phyloP scores from a whole-genome alignment of 2,329 filamentous ascomycete species.

The Colletotrichum magnum region DNA sequence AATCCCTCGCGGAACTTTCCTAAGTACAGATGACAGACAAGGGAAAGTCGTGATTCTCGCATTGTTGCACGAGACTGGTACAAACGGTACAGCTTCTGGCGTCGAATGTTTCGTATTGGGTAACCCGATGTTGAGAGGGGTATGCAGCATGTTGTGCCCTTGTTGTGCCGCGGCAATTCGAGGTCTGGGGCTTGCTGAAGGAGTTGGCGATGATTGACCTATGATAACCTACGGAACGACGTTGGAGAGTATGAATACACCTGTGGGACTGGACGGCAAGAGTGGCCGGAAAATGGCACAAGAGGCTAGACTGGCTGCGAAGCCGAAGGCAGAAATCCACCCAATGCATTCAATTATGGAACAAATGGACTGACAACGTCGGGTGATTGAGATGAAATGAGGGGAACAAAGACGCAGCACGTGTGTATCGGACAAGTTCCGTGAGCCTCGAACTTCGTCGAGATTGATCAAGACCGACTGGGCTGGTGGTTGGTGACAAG shows the following conservation, averaged over 20 bases:
- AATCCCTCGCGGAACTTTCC: constrained; percentile 63
- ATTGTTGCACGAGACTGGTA: constrained; percentile 14
- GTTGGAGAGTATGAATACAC: constrained; percentile 5
- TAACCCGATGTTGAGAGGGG: constrained; percentile 2
- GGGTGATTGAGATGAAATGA: constrained; percentile 10
- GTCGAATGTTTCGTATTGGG: constrained; percentile 1
- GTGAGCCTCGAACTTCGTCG: constrained; percentile 4
- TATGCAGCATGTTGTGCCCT: neutral
- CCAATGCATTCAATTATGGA: constrained; percentile 28
- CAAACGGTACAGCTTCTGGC: constrained; percentile 28
- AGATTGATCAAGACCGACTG: neutral
- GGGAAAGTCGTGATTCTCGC: neutral
- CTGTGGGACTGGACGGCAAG: neutral
- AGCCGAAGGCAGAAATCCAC: constrained; percentile 36
- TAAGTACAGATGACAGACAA: constrained; percentile 4
- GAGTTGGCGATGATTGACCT: constrained; percentile 25
- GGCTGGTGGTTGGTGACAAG: constrained; percentile 13
- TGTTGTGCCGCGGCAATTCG: constrained; percentile 23
- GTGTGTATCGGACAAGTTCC: constrained; percentile 37
- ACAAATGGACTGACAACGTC: constrained; percentile 5
- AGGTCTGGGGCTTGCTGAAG: constrained; percentile 9
- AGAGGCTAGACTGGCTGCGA: constrained; percentile 40
- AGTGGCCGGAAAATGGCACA: constrained; percentile 28
- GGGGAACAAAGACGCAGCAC: neutral
- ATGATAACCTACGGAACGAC: constrained; percentile 13